Conservation (phyloP, 306 rosid species). For the Castanea mollissima region DNA sequence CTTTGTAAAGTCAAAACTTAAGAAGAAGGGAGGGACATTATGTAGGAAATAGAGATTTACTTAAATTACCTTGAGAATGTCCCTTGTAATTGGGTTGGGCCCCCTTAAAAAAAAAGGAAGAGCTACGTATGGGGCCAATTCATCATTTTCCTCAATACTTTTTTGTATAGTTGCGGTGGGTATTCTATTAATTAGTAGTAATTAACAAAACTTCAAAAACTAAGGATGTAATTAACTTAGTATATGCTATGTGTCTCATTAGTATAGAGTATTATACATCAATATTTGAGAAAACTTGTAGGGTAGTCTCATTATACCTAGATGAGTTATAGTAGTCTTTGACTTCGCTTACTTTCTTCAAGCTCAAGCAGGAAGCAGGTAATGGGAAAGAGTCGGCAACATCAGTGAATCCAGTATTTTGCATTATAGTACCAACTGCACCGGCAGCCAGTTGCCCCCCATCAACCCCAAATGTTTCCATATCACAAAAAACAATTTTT, state of each 20-base stretch:
- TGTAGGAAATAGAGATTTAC: constrained; percentile 26
- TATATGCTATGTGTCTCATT: too few relatives aligned
- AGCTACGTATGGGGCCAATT: constrained; percentile 31
- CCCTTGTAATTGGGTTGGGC: too few relatives aligned
- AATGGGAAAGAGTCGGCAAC: not conserved
- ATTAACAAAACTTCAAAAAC: not conserved
- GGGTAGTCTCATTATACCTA: constrained; percentile 1
- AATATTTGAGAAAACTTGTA: too few relatives aligned
- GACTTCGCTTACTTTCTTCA: not conserved
- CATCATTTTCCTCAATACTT: constrained; percentile 9
- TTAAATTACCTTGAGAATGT: too few relatives aligned
- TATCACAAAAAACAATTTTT: constrained; percentile 40
- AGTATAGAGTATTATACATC: too few relatives aligned
- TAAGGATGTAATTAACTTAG: not conserved
- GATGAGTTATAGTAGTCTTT: constrained; percentile 4
- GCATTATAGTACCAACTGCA: constrained; percentile 22
- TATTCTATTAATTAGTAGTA: not conserved
- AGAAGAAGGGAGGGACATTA: too few relatives aligned
- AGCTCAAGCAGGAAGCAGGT: constrained; percentile 18
- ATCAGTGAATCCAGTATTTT: not conserved
- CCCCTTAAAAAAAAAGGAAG: constrained; percentile 21
- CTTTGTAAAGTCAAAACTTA: too few relatives aligned
- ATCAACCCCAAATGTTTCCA: not conserved
- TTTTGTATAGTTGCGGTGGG: constrained; percentile 37
- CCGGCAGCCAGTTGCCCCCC: not conserved